phyloP scores from a whole-genome alignment of 2,329 filamentous ascomycete genomes.

The Botrytis porri region DNA sequence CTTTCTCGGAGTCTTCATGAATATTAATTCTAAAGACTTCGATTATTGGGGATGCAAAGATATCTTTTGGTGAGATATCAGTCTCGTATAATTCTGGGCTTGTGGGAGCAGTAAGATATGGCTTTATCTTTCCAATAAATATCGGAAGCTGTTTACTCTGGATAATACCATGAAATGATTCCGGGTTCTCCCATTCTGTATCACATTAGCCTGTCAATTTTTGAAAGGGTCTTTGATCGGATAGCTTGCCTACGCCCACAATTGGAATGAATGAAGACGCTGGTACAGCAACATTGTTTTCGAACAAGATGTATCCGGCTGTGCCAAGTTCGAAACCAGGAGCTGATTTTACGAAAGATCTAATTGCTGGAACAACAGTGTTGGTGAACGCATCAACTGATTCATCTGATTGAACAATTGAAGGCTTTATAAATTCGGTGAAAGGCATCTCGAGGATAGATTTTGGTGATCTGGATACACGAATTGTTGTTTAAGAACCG shows the following conservation, averaged over 20 bases:
- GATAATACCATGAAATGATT: neutral
- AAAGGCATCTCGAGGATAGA: constrained; percentile 5
- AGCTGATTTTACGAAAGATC: neutral
- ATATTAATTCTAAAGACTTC: constrained; percentile 9
- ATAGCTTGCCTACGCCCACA: neutral
- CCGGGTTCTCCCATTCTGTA: neutral
- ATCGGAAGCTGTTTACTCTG: neutral
- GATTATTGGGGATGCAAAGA: constrained; percentile 2
- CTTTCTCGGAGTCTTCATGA: neutral
- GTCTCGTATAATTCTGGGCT: constrained; percentile 3
- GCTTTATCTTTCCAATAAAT: neutral
- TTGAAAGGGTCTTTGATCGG: too few relatives aligned
- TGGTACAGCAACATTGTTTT: neutral
- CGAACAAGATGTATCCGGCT: neutral
- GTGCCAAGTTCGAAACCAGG: neutral
- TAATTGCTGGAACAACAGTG: neutral
- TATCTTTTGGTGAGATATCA: neutral
- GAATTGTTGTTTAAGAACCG: neutral
- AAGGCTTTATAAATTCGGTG: neutral
- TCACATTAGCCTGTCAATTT: neutral
- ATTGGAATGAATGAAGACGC: neutral
- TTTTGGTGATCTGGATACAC: neutral
- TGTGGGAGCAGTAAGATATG: neutral
- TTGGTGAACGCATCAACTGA: neutral
- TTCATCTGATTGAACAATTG: neutral